phyloP scores from a whole-genome alignment of 2,329 filamentous ascomycete species.

The Diaporthe citri region DNA sequence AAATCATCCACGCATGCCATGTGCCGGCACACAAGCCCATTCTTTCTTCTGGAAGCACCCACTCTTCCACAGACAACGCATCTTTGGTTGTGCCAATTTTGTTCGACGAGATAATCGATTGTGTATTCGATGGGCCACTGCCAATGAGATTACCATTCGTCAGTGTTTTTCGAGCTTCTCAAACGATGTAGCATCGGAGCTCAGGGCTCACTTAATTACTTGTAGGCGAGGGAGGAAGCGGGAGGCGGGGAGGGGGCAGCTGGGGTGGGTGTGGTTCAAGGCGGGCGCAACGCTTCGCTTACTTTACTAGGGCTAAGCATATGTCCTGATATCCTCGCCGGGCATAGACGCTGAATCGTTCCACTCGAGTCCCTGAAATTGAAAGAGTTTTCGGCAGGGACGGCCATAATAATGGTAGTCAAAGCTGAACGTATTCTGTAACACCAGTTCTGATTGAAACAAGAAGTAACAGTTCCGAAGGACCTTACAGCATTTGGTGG shows the following conservation, averaged over 20 bases:
- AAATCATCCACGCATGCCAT: not conserved
- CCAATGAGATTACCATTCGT: accelerated
- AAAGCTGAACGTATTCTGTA: not conserved
- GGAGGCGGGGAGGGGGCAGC: no score
- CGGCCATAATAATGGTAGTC: not conserved
- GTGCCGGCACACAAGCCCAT: accelerated
- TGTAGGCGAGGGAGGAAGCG: not conserved
- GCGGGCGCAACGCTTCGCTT: not conserved
- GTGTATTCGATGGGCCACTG: not conserved
- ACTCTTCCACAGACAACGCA: not conserved
- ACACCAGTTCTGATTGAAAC: not conserved
- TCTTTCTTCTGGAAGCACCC: not conserved
- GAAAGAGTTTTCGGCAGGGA: not conserved
- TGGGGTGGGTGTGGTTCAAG: not conserved
- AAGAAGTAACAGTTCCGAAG: not conserved
- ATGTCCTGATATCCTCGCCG: not conserved
- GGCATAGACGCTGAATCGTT: not conserved
- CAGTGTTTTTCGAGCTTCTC: not conserved
- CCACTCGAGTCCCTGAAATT: not conserved
- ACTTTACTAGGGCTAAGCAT: not conserved
- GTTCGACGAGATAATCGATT: not conserved
- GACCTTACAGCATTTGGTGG: not conserved
- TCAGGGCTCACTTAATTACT: not conserved
- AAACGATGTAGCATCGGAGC: not conserved
- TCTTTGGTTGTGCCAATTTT: not conserved